Conservation (phyloP, 2,329 filamentous ascomycete species). For the Pyricularia sp. region DNA sequence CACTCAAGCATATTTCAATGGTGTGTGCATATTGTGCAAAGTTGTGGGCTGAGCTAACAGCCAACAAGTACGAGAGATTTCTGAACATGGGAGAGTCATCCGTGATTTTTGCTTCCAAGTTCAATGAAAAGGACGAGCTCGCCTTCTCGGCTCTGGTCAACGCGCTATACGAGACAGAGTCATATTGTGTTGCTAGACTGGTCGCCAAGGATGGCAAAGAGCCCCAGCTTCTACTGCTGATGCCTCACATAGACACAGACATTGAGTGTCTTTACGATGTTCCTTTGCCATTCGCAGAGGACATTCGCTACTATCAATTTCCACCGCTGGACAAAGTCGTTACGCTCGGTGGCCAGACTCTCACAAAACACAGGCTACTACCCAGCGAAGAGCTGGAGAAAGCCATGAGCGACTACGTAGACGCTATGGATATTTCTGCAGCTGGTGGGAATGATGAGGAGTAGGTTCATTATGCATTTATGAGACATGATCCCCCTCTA, state of each 20-base stretch:
- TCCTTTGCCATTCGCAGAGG: constrained; percentile 85
- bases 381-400: constrained; percentile 60
- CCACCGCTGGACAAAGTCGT: constrained; percentile 78
- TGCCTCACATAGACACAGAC: constrained; percentile 64
- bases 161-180: constrained; percentile 71
- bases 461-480: constrained; percentile 25
- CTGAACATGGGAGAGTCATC: constrained; percentile 73
- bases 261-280: constrained; percentile 82
- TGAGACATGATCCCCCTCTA: neutral
- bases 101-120: constrained; percentile 62
- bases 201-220: constrained; percentile 74
- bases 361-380: constrained; percentile 73
- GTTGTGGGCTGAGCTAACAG: neutral
- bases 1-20: neutral
- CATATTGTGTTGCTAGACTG: constrained; percentile 74
- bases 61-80: constrained; percentile 60
- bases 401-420: constrained; percentile 85
- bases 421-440: constrained; percentile 74
- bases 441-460: constrained; percentile 58
- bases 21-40: neutral
- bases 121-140: constrained; percentile 69
- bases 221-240: constrained; percentile 63
- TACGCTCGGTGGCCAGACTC: constrained; percentile 68
- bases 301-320: constrained; percentile 81
- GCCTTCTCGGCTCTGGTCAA: constrained; percentile 83